A percentile compares a stretch with the other conserved stretches of the same genome.
Conservation (phyloP, 192 early-diverging fungal species). For the Mortierella claussenii region DNA sequence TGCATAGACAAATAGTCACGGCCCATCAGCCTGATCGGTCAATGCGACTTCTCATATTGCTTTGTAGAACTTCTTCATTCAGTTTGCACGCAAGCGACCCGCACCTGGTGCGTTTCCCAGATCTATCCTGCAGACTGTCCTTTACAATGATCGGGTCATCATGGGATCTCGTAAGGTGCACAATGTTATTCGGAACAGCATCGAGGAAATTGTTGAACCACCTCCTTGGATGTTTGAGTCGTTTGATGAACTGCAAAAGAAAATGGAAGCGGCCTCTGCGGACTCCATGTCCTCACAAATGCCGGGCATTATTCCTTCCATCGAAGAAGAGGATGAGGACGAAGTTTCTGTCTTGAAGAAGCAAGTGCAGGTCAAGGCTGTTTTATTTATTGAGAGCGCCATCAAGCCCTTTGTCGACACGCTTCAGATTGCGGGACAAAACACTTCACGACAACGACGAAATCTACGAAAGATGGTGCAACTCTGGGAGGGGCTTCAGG, state of each 20-base stretch:
- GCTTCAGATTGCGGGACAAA: conserved; percentile 65
- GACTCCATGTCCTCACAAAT: not conserved
- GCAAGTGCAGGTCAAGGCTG: conserved; percentile 11
- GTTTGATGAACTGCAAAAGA: conserved; percentile 1
- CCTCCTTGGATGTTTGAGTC: conserved; percentile 24
- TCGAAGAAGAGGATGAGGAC: conserved; percentile 3
- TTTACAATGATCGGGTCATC: conserved; percentile 51
- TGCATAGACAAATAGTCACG: no score
- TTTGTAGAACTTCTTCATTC: conserved; percentile 62
- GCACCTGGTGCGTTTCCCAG: conserved; percentile 64
- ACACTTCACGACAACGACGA: conserved; percentile 69
- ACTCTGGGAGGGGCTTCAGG: conserved; percentile 69
- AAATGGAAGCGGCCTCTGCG: not conserved
- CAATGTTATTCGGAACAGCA: conserved; percentile 18
- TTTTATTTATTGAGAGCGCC: conserved; percentile 26
- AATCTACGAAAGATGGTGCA: conserved; percentile 65
- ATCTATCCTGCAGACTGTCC: conserved; percentile 58
- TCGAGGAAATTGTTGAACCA: conserved; percentile 25
- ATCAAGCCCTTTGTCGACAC: conserved; percentile 64
- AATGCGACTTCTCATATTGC: not conserved
- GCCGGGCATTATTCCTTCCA: conserved; percentile 1
- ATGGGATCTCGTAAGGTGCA: conserved; percentile 47
- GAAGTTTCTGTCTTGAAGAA: not conserved
- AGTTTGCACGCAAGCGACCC: conserved; percentile 56
- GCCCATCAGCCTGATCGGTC: not conserved